Percentiles rank a stretch among this genome's conserved stretches.
Evolutionary conservation across 192 early-diverging fungal genomes (phyloP).

Genomic region (Podila horticola): DNA sequence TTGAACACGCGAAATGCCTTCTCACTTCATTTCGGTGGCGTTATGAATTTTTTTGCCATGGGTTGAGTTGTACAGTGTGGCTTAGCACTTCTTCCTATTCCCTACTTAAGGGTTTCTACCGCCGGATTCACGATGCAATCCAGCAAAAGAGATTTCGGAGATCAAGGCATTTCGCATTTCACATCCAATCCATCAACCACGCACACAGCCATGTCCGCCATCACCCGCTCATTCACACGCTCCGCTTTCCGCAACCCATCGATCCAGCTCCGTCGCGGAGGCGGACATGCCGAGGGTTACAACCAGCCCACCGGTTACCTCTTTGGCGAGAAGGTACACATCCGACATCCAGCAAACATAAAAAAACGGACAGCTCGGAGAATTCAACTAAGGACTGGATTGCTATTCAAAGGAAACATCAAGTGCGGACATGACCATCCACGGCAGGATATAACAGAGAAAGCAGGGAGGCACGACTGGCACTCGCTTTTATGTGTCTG

Average conservation of each 20-base stretch:
- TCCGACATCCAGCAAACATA: neutral
- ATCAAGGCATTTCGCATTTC: neutral
- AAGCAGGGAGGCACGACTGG: too few relatives aligned
- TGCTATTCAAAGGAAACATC: too few relatives aligned
- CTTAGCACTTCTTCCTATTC: neutral
- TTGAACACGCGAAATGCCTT: too few relatives aligned
- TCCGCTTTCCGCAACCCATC: constrained; percentile 46
- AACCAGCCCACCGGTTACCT: constrained; percentile 82
- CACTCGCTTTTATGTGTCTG: too few relatives aligned
- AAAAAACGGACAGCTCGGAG: too few relatives aligned
- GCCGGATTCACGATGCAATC: neutral
- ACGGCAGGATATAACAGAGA: too few relatives aligned
- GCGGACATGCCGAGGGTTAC: constrained; percentile 64
- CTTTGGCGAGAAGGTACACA: constrained; percentile 78
- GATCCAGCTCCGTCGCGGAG: constrained; percentile 64
- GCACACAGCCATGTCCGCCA: constrained; percentile 27
- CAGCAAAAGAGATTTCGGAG: neutral
- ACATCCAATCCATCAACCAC: constrained; percentile 1
- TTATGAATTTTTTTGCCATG: too few relatives aligned
- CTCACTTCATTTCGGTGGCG: too few relatives aligned
- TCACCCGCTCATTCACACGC: constrained; percentile 59
- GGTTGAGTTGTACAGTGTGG: neutral
- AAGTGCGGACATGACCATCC: too few relatives aligned
- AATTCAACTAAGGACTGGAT: too few relatives aligned
- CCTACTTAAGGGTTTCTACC: neutral